Conservation (phyloP, 2,329 filamentous ascomycete genomes). For the Aspergillus sp. region DNA sequence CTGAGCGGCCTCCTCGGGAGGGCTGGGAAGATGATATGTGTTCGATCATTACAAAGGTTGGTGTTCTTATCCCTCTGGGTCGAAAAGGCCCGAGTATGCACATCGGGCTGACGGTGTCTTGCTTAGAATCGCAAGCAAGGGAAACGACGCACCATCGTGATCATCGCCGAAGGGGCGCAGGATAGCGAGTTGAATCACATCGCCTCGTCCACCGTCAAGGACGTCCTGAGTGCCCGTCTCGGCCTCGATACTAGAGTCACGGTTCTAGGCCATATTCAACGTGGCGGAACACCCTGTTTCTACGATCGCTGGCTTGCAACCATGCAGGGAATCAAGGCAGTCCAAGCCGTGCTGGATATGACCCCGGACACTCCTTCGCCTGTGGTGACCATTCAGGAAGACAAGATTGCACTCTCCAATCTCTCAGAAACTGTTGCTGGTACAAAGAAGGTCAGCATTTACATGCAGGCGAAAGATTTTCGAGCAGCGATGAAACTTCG, state of each 20-base stretch:
- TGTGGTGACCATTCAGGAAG: conserved; percentile 93
- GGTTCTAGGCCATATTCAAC: conserved; percentile 92
- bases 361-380: conserved; percentile 85
- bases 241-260: conserved; percentile 89
- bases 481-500: conserved; percentile 80
- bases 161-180: conserved; percentile 90
- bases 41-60: conserved; percentile 65
- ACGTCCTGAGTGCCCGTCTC: conserved; percentile 75
- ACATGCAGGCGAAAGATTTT: conserved; percentile 83
- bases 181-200: conserved; percentile 82
- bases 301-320: conserved; percentile 93
- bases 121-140: conserved; percentile 54
- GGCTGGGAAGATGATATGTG: conserved; percentile 90
- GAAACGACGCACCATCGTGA: conserved; percentile 96
- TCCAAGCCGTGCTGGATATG: conserved; percentile 83
- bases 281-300: conserved; percentile 84
- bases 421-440: conserved; percentile 85
- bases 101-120: neutral
- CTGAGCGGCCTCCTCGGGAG: conserved; percentile 81
- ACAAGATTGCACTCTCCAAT: conserved; percentile 89
- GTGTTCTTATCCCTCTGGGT: neutral
- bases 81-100: too few species aligned
- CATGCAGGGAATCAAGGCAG: conserved; percentile 88
- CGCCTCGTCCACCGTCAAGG: conserved; percentile 73
- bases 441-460: conserved; percentile 79